Base-by-base conservation (phyloP, 805 yeast species). In the Barnettozyma salicaria region DNA sequence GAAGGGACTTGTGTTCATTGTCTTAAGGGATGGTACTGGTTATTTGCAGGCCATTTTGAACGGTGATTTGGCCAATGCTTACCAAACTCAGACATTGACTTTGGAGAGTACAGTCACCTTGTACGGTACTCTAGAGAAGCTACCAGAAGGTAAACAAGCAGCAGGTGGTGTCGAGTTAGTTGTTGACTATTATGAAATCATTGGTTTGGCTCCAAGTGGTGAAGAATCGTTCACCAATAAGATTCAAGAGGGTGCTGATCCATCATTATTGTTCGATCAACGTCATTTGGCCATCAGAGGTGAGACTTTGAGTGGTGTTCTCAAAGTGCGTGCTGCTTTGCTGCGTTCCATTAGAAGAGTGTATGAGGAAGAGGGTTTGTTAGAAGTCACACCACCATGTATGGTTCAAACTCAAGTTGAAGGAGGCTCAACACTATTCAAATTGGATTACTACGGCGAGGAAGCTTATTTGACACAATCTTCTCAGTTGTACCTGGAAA, bases 341-440 rank as follows among this genome's bases (percentile, higher is more conserved):
- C 65, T 92, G 52, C 67, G 68, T 36, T 65, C 92, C 27, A 63
- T 92, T 50, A 79, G 99, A 67, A 72, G 77, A 49, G 82, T 82
- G 41, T 90, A 74, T 59, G 68, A 60, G 18, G 92, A 86, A 55
- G 86, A 81, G 65, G 73, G 76, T 23, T 56, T 89, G 36, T 66
- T 77, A 22, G 99, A 92, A 71, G 96, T 94, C 42, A 92, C 97
- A 27, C 97, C 98, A 31, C 99, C 99, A 56, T 89, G 97, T 67
- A 92, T 92, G 97, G 99, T 92, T 39, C 98, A 92, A 68, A 89
- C 96, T 27, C 97, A 92, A 70, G 99, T 92, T 42, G 99, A 92
- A 68, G 98, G 99, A 61, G 99, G 99, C 37, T 84, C 97, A 27
- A 92, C 98, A 13, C 71, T 92, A 58, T 92, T 92, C 72, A 78